Base-by-base conservation (phyloP, 108 stramenopile species). In the Craspedostauros australis region DNA sequence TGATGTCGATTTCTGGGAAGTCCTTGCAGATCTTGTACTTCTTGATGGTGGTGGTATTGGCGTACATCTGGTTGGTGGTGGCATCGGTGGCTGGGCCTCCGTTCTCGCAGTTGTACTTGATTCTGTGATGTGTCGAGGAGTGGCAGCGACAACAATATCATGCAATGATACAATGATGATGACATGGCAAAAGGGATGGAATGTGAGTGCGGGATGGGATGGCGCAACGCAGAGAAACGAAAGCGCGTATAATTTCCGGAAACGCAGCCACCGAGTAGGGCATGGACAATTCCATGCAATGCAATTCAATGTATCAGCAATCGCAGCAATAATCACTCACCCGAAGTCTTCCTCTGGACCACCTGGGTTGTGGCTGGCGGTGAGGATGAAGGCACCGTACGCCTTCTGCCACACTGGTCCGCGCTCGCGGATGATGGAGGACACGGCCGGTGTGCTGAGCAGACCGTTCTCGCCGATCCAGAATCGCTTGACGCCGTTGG, bases 311-410 rank as follows among this genome's bases (percentile, higher is more conserved):
- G n/a, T n/a, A n/a, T n/a, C n/a, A n/a, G n/a, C n/a, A n/a, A n/a
- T n/a, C n/a, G n/a, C n/a, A n/a, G n/a, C n/a, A n/a, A n/a, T n/a
- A n/a, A n/a, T 9, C 11, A 39, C 64, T 45, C 50, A 65, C 64
- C 95, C 96, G 59, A 97, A 97, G 60, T 99, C 97, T 71, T 96
- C 97, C 23, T 95, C 91, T 5, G 98, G 99, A 19, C 99, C 99
- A 44, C 98, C 99, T 23, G 99, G 98, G 82, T 99, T 99, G 90
- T 99, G 98, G 67, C 88, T 91, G n/a, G 98, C 99, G 23, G 99
- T 99, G 42, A 99, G 82, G 64, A 99, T 98, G 70, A 99, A 96
- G 19, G 93, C 96, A 37, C 98, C 98, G 51, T 93, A 96, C 15
- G 94, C 77, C 68, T 93, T 94, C 67, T 97, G 88, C 86, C 95